phyloP scores from a whole-genome alignment of 768 basidiomycete species.

The Cyclocybe cylindracea region DNA sequence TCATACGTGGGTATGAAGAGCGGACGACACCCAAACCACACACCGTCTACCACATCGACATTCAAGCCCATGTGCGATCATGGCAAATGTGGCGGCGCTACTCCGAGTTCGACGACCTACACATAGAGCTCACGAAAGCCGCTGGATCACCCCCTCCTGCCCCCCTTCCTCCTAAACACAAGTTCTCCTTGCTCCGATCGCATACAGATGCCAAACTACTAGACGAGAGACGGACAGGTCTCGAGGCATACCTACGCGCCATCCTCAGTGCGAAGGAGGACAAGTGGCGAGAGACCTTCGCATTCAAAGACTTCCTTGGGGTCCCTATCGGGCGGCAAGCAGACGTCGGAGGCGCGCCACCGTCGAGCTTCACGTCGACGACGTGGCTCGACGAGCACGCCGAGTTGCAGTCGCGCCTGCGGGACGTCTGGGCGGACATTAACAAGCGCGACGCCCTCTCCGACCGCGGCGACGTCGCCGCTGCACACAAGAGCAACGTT shows the following conservation, averaged over 20 bases:
- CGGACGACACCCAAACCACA: conserved; percentile 74
- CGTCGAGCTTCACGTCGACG: conserved; percentile 64
- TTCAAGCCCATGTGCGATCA: conserved; percentile 86
- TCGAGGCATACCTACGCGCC: conserved; percentile 85
- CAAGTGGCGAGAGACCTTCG: conserved; percentile 76
- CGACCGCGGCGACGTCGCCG: conserved; percentile 69
- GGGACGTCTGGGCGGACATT: conserved; percentile 83
- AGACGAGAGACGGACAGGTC: conserved; percentile 73
- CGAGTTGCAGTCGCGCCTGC: conserved; percentile 72
- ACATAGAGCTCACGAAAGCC: conserved; percentile 79
- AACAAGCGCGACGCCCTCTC: conserved; percentile 86
- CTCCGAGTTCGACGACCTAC: conserved; percentile 89
- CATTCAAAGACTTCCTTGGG: conserved; percentile 87
- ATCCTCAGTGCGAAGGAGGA: conserved; percentile 83
- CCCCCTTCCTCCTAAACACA: conserved; percentile 83
- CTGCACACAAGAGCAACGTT: conserved; percentile 78
- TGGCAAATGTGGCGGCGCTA: conserved; percentile 96
- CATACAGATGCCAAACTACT: conserved; percentile 61
- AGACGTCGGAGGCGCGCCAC: conserved; percentile 15
- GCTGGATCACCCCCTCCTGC: conserved; percentile 79
- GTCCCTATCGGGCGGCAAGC: conserved; percentile 66
- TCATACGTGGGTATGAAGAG: conserved; percentile 69
- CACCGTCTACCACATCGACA: conserved; percentile 78
- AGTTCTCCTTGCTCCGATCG: conserved; percentile 65
- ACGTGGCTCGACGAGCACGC: conserved; percentile 92